Conservation (phyloP, 129 eudicot species). For the Silybum marianum region DNA sequence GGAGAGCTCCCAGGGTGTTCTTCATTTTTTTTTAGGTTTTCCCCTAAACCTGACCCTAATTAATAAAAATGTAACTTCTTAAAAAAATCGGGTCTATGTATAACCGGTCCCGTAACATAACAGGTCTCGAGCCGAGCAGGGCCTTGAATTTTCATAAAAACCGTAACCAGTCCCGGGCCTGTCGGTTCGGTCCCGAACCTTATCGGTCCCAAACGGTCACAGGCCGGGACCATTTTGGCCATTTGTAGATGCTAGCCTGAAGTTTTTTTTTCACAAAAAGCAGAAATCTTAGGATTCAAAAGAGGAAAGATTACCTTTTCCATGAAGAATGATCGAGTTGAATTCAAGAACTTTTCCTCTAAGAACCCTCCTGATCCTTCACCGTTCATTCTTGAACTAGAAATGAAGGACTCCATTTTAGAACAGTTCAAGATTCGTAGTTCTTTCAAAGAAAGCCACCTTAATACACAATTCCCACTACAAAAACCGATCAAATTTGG, state of each 20-base stretch:
- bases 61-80: too few species aligned
- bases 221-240: too few species aligned
- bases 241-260: neutral
- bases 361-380: constrained; percentile 20
- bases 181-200: too few species aligned
- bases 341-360: constrained; percentile 21
- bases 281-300: neutral
- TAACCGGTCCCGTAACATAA: too few species aligned
- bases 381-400: constrained; percentile 28
- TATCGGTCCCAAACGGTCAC: too few species aligned
- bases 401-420: constrained; percentile 33
- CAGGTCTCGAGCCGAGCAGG: too few species aligned
- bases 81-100: too few species aligned
- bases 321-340: constrained; percentile 28
- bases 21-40: too few species aligned
- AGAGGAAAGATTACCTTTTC: constrained; percentile 35
- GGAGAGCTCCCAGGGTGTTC: too few species aligned
- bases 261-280: neutral
- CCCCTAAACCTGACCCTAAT: too few species aligned
- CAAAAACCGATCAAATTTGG: constrained; percentile 38
- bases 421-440: constrained; percentile 33
- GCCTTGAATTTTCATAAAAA: too few species aligned
- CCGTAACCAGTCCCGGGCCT: too few species aligned
- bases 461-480: constrained; percentile 20
- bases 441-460: constrained; percentile 42